Evolutionary conservation across 768 basidiomycete species (phyloP).

Genomic region (Tulasnella sp.): DNA sequence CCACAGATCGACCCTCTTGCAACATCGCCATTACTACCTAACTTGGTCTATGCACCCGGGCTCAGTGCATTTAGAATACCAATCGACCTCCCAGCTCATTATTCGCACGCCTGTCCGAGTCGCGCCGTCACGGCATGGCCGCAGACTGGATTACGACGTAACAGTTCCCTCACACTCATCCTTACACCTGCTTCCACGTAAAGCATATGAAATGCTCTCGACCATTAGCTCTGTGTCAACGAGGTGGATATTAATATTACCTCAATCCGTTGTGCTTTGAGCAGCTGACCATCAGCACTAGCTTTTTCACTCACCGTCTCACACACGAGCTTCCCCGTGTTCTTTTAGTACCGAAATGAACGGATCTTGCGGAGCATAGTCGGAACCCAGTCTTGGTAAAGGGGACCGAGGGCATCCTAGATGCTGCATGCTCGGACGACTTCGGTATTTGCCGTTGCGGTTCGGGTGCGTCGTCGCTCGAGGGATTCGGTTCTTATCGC

Average conservation of each 20-base stretch:
- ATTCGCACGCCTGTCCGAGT: not conserved
- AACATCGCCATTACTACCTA: not conserved
- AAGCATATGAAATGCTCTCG: not conserved
- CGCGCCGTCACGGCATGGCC: not conserved
- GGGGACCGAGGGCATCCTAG: not conserved
- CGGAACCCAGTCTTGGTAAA: not conserved
- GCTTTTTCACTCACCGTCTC: not conserved
- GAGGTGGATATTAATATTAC: not conserved
- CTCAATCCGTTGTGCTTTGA: not conserved
- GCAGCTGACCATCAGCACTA: not conserved
- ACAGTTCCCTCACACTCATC: not conserved
- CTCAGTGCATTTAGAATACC: not conserved
- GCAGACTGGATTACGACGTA: not conserved
- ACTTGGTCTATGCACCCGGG: not conserved
- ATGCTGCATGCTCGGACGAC: not conserved
- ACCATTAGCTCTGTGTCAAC: not conserved
- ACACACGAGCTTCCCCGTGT: not conserved
- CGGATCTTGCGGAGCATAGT: not conserved
- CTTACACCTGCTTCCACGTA: not conserved
- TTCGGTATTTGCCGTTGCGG: not conserved
- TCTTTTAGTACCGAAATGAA: not conserved
- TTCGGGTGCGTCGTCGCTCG: not conserved
- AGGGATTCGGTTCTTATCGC: conserved; percentile 3
- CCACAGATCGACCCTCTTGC: not conserved
- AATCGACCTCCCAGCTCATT: not conserved